A percentile compares a stretch with the other conserved stretches of the same genome.
phyloP scores from a whole-genome alignment of 176 grass and related monocot genomes.

The Zoysia pacifica region DNA sequence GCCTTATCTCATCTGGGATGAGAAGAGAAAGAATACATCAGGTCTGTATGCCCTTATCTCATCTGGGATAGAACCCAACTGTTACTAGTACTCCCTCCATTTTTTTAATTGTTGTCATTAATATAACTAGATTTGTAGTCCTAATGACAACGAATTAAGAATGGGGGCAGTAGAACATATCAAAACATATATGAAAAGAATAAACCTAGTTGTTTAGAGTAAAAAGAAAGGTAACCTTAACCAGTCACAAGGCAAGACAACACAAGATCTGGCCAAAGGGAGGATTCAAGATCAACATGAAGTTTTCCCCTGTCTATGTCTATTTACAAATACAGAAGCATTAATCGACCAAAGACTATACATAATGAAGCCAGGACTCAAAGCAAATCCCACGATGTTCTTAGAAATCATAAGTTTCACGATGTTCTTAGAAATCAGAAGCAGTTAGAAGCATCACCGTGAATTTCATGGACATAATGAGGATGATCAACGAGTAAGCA shows the following conservation, averaged over 20 bases:
- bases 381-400: neutral
- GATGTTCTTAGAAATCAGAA: neutral
- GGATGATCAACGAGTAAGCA: neutral
- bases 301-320: neutral
- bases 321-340: neutral
- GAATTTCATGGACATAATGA: neutral
- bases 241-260: neutral
- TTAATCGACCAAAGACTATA: neutral
- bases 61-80: neutral
- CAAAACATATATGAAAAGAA: neutral
- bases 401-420: too few species aligned
- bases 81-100: too few species aligned
- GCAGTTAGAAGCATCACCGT: neutral
- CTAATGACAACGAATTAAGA: too few species aligned
- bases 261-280: too few species aligned
- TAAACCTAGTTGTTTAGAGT: neutral
- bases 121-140: too few species aligned
- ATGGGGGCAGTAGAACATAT: too few species aligned
- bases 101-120: too few species aligned
- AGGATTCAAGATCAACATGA: neutral
- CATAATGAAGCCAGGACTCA: neutral
- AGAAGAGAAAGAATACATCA: constrained; percentile 5
- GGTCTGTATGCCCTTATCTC: constrained; percentile 13
- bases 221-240: neutral
- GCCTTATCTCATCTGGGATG: constrained; percentile 81